These are phyloP conservation scores for Alternaria infectoria DNA, from an alignment of 2,329 filamentous ascomycete species.

Conservation along the genomic window DNA sequence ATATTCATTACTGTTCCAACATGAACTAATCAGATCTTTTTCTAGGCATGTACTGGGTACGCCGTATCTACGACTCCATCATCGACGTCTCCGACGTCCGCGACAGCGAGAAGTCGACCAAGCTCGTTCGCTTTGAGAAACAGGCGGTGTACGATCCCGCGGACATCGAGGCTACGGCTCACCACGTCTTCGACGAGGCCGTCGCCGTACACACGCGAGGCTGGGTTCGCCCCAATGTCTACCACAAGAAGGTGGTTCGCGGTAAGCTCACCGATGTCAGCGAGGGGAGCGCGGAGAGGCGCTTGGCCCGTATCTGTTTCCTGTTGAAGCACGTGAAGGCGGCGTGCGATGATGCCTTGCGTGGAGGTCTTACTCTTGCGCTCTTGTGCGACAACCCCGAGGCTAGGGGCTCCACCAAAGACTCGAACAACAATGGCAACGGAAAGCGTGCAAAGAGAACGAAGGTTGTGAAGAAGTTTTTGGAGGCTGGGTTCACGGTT, in stretches of 20 bases:
- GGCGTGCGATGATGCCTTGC: constrained; percentile 32
- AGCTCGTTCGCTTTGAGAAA: constrained; percentile 26
- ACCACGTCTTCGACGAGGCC: constrained; percentile 37
- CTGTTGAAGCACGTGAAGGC: constrained; percentile 32
- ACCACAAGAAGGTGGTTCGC: constrained; percentile 33
- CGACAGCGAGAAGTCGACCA: constrained; percentile 22
- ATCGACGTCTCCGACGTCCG: constrained; percentile 26
- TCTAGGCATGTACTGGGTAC: constrained; percentile 37
- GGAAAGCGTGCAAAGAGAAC: constrained; percentile 20
- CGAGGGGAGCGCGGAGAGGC: constrained; percentile 22
- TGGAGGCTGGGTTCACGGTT: not conserved
- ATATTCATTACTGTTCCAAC: not conserved
- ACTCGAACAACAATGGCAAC: constrained; percentile 34
- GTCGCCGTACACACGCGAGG: constrained; percentile 35
- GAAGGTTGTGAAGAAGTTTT: constrained; percentile 3
- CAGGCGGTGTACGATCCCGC: constrained; percentile 4
- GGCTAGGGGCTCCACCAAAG: constrained; percentile 27
- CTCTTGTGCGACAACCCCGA: constrained; percentile 36
- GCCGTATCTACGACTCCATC: constrained; percentile 39
- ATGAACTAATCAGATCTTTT: not conserved
- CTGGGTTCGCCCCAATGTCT: constrained; percentile 24
- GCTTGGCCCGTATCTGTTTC: constrained; percentile 29
- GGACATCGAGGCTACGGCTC: constrained; percentile 39
- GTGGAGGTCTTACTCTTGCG: constrained; percentile 31
- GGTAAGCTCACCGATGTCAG: constrained; percentile 28